phyloP scores from a whole-genome alignment of 768 basidiomycete species.

The Phlebiopsis flavidoalba region DNA sequence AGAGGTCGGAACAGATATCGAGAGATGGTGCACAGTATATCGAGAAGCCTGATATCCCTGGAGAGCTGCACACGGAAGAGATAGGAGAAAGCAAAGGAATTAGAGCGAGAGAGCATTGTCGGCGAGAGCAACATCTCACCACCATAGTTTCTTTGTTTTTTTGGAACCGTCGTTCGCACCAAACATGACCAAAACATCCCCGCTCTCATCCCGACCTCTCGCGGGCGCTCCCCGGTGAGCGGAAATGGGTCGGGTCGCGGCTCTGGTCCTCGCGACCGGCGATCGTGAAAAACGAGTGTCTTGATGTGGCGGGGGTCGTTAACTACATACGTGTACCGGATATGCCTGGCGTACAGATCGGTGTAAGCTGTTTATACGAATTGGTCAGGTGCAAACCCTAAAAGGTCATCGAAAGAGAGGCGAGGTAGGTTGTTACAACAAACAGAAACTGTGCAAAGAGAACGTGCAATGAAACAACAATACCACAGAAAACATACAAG shows the following conservation, averaged over 20 bases:
- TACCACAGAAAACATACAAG: neutral
- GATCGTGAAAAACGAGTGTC: neutral
- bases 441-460: neutral
- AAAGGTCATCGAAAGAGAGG: neutral
- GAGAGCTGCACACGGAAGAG: neutral
- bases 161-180: neutral
- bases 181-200: neutral
- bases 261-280: neutral
- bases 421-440: neutral
- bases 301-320: neutral
- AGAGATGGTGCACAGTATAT: neutral
- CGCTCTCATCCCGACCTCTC: neutral
- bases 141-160: neutral
- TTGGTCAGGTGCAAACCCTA: neutral
- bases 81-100: neutral
- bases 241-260: neutral
- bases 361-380: no score
- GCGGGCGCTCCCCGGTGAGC: neutral
- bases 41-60: neutral
- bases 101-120: neutral
- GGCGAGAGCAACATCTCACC: neutral
- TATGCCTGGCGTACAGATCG: neutral
- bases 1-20: constrained; percentile 6
- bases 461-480: neutral
- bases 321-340: neutral